phyloP scores from a whole-genome alignment of 306 rosid genomes.

The Luffa acutangula region DNA sequence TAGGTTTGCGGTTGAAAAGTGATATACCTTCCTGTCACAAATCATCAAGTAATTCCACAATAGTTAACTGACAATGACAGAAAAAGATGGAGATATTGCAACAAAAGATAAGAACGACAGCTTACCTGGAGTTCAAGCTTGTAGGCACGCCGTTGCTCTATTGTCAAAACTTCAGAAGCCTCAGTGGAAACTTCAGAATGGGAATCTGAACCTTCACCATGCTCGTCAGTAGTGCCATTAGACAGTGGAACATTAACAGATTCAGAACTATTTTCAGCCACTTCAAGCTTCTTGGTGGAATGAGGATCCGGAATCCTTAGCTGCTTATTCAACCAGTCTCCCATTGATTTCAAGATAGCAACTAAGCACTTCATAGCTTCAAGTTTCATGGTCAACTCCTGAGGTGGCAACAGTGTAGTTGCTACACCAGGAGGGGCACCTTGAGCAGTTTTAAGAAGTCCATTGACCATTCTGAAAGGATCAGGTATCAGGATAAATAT shows the following conservation, averaged over 20 bases:
- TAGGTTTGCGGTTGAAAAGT: constrained; percentile 91
- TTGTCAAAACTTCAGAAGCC: constrained; percentile 69
- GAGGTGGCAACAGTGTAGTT: constrained; percentile 85
- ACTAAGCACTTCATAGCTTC: constrained; percentile 96
- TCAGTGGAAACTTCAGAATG: constrained; percentile 69
- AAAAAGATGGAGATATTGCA: neutral
- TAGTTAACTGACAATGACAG: neutral
- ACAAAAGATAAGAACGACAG: constrained; percentile 6
- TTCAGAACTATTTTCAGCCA: constrained; percentile 38
- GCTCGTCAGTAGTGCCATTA: constrained; percentile 75
- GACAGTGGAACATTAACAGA: constrained; percentile 36
- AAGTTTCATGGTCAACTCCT: constrained; percentile 77
- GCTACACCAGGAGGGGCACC: constrained; percentile 93
- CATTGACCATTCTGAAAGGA: constrained; percentile 88
- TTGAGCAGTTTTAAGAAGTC: constrained; percentile 99
- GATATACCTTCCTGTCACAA: constrained; percentile 99
- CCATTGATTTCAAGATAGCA: constrained; percentile 70
- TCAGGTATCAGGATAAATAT: neutral
- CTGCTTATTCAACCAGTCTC: constrained; percentile 94
- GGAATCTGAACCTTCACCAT: constrained; percentile 70
- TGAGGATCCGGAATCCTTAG: constrained; percentile 81
- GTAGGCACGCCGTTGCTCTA: constrained; percentile 95
- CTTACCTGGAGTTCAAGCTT: constrained; percentile 97
- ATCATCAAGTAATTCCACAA: constrained; percentile 32
- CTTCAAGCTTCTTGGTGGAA: constrained; percentile 53